Percentiles rank a stretch among this genome's conserved stretches.
Evolutionary conservation across 768 basidiomycete genomes (phyloP).

Genomic region (Phylloporus sp.): DNA sequence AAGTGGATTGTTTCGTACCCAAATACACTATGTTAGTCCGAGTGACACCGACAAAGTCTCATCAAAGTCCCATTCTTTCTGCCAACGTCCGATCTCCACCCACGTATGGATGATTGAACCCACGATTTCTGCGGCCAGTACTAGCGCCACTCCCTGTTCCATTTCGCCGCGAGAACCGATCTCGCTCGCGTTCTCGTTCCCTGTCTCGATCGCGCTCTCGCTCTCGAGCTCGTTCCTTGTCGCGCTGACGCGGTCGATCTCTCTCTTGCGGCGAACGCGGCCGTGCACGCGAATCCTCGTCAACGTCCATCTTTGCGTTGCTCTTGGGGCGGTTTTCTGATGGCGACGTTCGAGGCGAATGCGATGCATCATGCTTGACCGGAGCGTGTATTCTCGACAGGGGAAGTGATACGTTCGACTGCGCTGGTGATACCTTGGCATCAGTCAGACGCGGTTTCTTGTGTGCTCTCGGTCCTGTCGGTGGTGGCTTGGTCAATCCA

Average conservation of each 20-base stretch:
- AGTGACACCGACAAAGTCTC: too few species aligned
- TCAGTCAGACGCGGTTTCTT: constrained; percentile 77
- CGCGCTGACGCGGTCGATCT: constrained; percentile 36
- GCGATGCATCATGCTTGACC: constrained; percentile 27
- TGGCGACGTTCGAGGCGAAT: constrained; percentile 26
- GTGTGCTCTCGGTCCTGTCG: constrained; percentile 75
- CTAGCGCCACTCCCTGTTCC: constrained; percentile 39
- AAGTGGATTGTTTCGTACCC: constrained; percentile 26
- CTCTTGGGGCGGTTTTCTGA: constrained; percentile 26
- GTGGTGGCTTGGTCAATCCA: constrained; percentile 48
- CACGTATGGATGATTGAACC: constrained; percentile 33
- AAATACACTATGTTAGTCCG: constrained; percentile 33
- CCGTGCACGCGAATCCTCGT: constrained; percentile 45
- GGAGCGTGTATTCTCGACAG: constrained; percentile 18
- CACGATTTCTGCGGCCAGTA: constrained; percentile 34
- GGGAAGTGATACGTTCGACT: constrained; percentile 29
- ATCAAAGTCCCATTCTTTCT: constrained; percentile 74
- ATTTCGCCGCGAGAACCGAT: constrained; percentile 39
- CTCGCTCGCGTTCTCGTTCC: constrained; percentile 37
- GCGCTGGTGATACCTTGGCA: constrained; percentile 32
- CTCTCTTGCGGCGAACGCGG: constrained; percentile 41
- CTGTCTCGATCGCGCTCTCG: constrained; percentile 34
- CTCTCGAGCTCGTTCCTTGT: constrained; percentile 35
- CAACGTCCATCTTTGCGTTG: constrained; percentile 49
- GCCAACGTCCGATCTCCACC: constrained; percentile 74